These are phyloP conservation scores for Phytophthora citrophthora DNA, from an alignment of 352 stramenopile species.

Conservation along the genomic window DNA sequence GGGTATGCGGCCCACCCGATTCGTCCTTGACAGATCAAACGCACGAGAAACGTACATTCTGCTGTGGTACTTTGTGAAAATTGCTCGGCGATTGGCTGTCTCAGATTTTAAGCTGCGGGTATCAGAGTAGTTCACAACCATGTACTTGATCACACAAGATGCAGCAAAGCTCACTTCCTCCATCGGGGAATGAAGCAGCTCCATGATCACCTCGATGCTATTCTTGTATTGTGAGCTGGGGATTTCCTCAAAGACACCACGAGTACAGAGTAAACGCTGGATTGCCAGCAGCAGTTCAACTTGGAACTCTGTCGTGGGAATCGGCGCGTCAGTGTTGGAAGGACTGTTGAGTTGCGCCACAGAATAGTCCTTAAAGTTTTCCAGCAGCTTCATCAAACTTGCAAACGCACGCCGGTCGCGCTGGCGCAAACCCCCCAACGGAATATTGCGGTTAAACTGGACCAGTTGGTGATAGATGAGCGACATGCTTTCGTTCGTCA, in stretches of 20 bases:
- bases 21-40: conserved; percentile 82
- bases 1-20: conserved; percentile 62
- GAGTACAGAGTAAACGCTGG: conserved; percentile 82
- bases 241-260: conserved; percentile 86
- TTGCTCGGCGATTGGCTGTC: conserved; percentile 78
- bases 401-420: conserved; percentile 79
- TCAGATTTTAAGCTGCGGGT: conserved; percentile 87
- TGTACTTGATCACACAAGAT: conserved; percentile 87
- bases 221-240: conserved; percentile 88
- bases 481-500: conserved; percentile 80
- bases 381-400: conserved; percentile 84
- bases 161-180: conserved; percentile 88
- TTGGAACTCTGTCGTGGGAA: conserved; percentile 85
- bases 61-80: conserved; percentile 88
- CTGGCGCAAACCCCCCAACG: conserved; percentile 71
- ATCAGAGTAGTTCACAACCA: conserved; percentile 92
- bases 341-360: conserved; percentile 83
- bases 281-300: conserved; percentile 80
- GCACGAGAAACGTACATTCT: conserved; percentile 83
- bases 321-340: conserved; percentile 81
- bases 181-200: conserved; percentile 85
- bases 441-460: conserved; percentile 89
- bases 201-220: conserved; percentile 87
- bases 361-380: conserved; percentile 87
- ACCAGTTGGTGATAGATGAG: conserved; percentile 79